Percentiles rank a stretch among this genome's conserved stretches.
These are phyloP conservation scores for Clonostachys sp. DNA, from an alignment of 2,329 filamentous ascomycete species.

Conservation along the genomic window DNA sequence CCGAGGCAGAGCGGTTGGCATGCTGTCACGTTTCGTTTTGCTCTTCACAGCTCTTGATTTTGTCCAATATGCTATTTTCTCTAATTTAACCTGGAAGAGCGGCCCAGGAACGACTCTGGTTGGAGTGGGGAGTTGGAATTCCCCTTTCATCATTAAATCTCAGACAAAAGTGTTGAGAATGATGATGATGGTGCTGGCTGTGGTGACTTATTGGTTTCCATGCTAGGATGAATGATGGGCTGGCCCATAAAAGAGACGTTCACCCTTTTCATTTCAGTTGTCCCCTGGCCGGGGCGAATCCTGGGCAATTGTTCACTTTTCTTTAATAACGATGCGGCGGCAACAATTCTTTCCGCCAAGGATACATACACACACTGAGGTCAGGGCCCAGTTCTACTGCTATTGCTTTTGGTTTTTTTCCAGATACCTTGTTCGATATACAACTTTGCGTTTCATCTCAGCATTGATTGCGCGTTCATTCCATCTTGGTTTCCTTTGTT, in stretches of 20 bases:
- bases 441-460: slow-evolving; percentile 19
- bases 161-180: too few relatives aligned
- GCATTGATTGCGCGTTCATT: neutral
- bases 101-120: slow-evolving; percentile 13
- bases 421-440: slow-evolving; percentile 47
- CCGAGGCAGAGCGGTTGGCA: slow-evolving; percentile 26
- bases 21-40: slow-evolving; percentile 16
- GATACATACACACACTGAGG: neutral
- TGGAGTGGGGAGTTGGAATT: slow-evolving; percentile 10
- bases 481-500: neutral
- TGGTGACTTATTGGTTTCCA: slow-evolving; percentile 20
- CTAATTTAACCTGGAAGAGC: neutral
- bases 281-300: neutral
- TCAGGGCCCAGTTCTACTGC: too few relatives aligned
- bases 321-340: slow-evolving; percentile 24
- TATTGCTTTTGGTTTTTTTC: neutral
- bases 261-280: slow-evolving; percentile 25
- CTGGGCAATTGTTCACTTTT: slow-evolving; percentile 19
- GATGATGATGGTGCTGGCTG: too few relatives aligned
- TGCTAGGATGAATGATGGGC: slow-evolving; percentile 33
- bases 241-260: slow-evolving; percentile 43
- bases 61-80: slow-evolving; percentile 1
- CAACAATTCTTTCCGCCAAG: slow-evolving; percentile 20
- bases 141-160: too few relatives aligned
- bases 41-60: slow-evolving; percentile 8